A percentile compares a stretch with the other conserved stretches of the same genome.
These are phyloP conservation scores for Coleophoma eucalyptorum DNA, from an alignment of 2,329 filamentous ascomycete species.

Conservation along the genomic window DNA sequence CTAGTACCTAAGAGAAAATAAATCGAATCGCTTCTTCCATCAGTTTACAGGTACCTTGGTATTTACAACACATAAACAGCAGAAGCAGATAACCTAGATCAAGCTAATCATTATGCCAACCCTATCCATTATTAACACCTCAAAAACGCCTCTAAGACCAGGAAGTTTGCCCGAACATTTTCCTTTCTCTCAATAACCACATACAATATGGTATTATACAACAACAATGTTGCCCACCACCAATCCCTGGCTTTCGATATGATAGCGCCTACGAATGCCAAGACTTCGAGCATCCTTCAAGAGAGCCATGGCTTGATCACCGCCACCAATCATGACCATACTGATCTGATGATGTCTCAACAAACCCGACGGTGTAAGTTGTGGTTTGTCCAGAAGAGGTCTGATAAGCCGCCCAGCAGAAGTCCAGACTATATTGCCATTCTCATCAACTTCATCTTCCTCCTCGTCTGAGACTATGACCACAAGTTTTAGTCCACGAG, in stretches of 20 bases:
- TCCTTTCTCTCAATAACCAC: too few relatives aligned
- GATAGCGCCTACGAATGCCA: conserved; percentile 74
- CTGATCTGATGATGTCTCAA: conserved; percentile 59
- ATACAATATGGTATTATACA: conserved; percentile 11
- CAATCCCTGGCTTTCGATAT: conserved; percentile 76
- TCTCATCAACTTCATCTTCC: conserved; percentile 22
- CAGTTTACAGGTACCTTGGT: too few relatives aligned
- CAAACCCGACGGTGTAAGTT: conserved; percentile 39
- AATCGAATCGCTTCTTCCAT: too few relatives aligned
- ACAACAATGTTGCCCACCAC: conserved; percentile 77
- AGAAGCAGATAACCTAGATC: too few relatives aligned
- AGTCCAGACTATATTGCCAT: conserved; percentile 22
- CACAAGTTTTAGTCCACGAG: conserved; percentile 70
- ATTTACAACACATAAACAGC: too few relatives aligned
- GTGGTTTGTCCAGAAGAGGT: conserved; percentile 72
- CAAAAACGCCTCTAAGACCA: too few relatives aligned
- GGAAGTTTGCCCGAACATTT: too few relatives aligned
- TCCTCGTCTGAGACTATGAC: conserved; percentile 64
- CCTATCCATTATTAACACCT: too few relatives aligned
- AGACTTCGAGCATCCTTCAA: conserved; percentile 62
- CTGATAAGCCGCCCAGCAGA: conserved; percentile 31
- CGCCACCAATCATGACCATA: conserved; percentile 79
- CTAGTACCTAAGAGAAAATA: too few relatives aligned
- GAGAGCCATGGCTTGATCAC: conserved; percentile 58
- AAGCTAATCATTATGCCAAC: too few relatives aligned